Conservation (phyloP, 306 rosid genomes). For the Cucumis hystrix region DNA sequence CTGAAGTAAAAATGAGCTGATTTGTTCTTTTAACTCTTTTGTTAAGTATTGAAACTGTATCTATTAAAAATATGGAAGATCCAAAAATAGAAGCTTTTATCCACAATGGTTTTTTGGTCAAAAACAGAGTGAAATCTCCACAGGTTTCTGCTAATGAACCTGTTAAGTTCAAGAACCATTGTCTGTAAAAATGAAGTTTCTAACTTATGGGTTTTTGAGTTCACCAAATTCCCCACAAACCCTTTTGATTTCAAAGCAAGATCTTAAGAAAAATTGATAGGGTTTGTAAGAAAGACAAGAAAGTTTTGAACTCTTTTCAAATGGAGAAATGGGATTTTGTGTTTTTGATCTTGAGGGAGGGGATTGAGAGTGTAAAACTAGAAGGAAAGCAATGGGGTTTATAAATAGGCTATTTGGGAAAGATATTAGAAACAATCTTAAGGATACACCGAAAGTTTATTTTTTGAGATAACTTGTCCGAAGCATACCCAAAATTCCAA, state of each 20-base stretch:
- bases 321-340: too few relatives aligned
- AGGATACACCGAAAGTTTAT: slow-evolving; percentile 60
- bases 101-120: slow-evolving; percentile 32
- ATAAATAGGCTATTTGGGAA: slow-evolving; percentile 25
- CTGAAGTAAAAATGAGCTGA: too few relatives aligned
- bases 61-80: slow-evolving; percentile 60
- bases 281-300: too few relatives aligned
- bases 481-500: slow-evolving; percentile 49
- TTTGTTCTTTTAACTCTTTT: not conserved
- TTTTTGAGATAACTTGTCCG: slow-evolving; percentile 46
- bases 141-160: slow-evolving; percentile 17
- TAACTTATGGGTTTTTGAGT: slow-evolving; percentile 1
- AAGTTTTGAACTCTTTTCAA: too few relatives aligned
- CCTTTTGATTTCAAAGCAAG: slow-evolving; percentile 10
- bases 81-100: slow-evolving; percentile 68
- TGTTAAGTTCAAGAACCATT: slow-evolving; percentile 49
- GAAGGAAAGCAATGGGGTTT: not conserved
- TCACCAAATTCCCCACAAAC: slow-evolving; percentile 20
- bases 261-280: not conserved
- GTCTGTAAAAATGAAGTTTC: slow-evolving; percentile 28
- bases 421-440: slow-evolving; percentile 29
- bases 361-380: slow-evolving; percentile 21
- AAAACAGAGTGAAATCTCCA: slow-evolving; percentile 39
- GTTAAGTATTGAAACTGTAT: slow-evolving; percentile 40
- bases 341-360: not conserved